These are phyloP conservation scores for Arbutus unedo DNA, from an alignment of 148 eudicot genomes.

Conservation along the genomic window DNA sequence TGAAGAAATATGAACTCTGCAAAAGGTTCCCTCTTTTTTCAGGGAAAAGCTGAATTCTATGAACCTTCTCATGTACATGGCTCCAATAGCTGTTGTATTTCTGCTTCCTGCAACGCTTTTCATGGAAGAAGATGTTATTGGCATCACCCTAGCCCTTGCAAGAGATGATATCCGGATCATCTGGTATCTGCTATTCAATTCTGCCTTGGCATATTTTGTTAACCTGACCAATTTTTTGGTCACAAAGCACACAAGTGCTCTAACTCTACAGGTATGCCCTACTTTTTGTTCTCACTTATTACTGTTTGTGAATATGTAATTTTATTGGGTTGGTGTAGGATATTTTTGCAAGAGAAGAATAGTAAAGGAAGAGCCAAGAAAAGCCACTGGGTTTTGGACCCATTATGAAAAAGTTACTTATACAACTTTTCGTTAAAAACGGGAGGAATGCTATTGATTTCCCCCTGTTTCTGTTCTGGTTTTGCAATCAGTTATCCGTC, in stretches of 20 bases:
- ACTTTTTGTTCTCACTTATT: conserved; percentile 4
- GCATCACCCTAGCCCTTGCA: conserved; percentile 78
- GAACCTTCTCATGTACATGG: conserved; percentile 94
- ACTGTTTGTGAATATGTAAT: neutral
- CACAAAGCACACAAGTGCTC: conserved; percentile 94
- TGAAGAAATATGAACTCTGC: neutral
- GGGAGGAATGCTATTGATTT: neutral
- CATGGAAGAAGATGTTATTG: conserved; percentile 90
- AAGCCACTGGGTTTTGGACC: neutral
- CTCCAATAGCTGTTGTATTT: conserved; percentile 86
- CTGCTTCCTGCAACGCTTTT: conserved; percentile 78
- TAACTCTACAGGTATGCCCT: conserved; percentile 81
- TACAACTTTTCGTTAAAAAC: neutral
- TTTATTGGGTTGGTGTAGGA: neutral
- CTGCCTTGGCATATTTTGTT: conserved; percentile 86
- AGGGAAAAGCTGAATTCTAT: conserved; percentile 92
- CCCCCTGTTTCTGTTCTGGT: neutral
- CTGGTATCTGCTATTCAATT: conserved; percentile 83
- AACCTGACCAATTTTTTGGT: conserved; percentile 94
- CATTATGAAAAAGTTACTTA: neutral
- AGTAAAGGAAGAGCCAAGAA: neutral
- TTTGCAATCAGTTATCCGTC: neutral
- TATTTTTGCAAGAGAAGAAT: neutral
- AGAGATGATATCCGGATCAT: conserved; percentile 71
- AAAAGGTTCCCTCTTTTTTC: conserved; percentile 9